A percentile compares a stretch with the other conserved stretches of the same genome.
Conservation (phyloP, 2,329 filamentous ascomycete species). For the Alternaria solani region DNA sequence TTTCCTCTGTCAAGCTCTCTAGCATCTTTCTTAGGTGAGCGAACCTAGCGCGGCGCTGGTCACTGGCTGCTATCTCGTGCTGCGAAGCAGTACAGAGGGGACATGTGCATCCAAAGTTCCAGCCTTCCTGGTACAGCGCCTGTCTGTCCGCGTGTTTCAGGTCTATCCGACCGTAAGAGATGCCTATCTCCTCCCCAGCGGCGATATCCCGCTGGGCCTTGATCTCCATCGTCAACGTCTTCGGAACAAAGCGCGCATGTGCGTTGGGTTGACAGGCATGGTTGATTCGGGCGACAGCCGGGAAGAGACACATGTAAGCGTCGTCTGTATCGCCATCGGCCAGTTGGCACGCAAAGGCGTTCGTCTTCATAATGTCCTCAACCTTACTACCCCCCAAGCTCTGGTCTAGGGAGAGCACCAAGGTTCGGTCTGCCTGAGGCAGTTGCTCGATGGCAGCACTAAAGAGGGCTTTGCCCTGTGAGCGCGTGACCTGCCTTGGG, state of each 20-base stretch:
- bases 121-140: slow-evolving; percentile 29
- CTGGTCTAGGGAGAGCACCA: slow-evolving; percentile 26
- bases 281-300: slow-evolving; percentile 33
- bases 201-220: slow-evolving; percentile 29
- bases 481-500: slow-evolving; percentile 17
- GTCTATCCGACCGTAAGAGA: slow-evolving; percentile 33
- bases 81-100: slow-evolving; percentile 27
- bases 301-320: slow-evolving; percentile 37
- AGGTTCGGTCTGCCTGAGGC: slow-evolving; percentile 8
- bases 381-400: slow-evolving; percentile 23
- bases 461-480: slow-evolving; percentile 25
- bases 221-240: slow-evolving; percentile 31
- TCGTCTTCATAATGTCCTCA: slow-evolving; percentile 35
- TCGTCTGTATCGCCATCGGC: slow-evolving; percentile 29
- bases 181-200: slow-evolving; percentile 34
- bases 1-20: slow-evolving; percentile 27
- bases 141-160: slow-evolving; percentile 27
- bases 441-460: slow-evolving; percentile 19
- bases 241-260: slow-evolving; percentile 31
- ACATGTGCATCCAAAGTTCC: slow-evolving; percentile 36
- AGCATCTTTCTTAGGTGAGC: slow-evolving; percentile 22
- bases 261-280: slow-evolving; percentile 36
- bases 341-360: slow-evolving; percentile 34
- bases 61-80: slow-evolving; percentile 26
- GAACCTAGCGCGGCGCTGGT: slow-evolving; percentile 29